These are phyloP conservation scores for Podaxis rugospora DNA, from an alignment of 768 basidiomycete species.

Conservation along the genomic window DNA sequence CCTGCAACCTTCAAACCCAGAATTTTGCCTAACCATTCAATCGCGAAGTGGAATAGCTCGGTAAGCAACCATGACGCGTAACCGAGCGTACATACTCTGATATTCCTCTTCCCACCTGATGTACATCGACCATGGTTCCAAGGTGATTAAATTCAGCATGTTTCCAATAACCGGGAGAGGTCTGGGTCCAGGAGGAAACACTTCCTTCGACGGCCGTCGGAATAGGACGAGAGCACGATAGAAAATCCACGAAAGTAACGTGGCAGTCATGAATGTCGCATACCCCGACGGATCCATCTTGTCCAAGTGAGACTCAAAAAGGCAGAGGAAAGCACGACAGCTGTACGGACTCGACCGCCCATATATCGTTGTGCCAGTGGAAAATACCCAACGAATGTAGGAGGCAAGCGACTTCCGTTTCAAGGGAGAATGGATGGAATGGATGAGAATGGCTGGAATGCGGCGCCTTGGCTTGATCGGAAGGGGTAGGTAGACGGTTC, in stretches of 20 bases:
- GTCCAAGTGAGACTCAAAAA: neutral
- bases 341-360: neutral
- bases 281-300: neutral
- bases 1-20: neutral
- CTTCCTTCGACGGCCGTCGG: neutral
- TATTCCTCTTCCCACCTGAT: neutral
- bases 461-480: no score
- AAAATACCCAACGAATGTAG: no score
- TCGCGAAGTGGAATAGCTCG: neutral
- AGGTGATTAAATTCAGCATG: neutral
- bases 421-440: no score
- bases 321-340: neutral
- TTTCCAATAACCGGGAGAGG: neutral
- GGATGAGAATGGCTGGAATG: no score
- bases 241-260: neutral
- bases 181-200: conserved; percentile 1
- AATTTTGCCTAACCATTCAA: conserved; percentile 1
- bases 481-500: no score
- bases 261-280: neutral
- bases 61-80: neutral
- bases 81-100: neutral
- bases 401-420: no score
- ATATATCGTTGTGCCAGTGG: neutral
- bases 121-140: conserved; percentile 1
- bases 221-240: neutral